These are phyloP conservation scores for Eucalyptus melliodora DNA, from an alignment of 345 rosid genomes.

Conservation along the genomic window DNA sequence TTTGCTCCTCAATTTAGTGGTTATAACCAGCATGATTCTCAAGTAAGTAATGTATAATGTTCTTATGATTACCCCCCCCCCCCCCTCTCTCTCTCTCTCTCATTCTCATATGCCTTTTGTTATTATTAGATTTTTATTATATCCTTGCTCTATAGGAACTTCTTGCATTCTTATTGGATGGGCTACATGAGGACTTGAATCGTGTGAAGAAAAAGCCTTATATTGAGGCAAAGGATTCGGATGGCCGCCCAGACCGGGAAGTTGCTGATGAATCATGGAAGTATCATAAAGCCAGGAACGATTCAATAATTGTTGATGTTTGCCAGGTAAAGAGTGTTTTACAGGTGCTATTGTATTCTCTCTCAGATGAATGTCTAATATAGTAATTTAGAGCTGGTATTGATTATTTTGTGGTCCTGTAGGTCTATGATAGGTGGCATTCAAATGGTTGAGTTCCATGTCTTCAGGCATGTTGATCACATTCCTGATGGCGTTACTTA, in stretches of 20 bases:
- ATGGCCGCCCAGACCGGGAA: constrained; percentile 71
- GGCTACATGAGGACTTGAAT: constrained; percentile 90
- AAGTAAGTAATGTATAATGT: constrained; percentile 29
- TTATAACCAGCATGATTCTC: constrained; percentile 97
- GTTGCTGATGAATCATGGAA: constrained; percentile 88
- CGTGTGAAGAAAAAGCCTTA: constrained; percentile 85
- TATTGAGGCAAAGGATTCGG: constrained; percentile 74
- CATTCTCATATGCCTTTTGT: neutral
- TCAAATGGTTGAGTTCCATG: neutral
- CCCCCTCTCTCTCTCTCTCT: neutral
- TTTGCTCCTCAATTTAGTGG: constrained; percentile 99
- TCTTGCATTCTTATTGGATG: constrained; percentile 82
- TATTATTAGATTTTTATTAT: neutral
- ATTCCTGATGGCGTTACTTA: neutral
- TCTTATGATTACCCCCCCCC: neutral
- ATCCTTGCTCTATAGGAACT: constrained; percentile 43
- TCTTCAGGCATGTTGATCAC: neutral
- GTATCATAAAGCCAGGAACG: constrained; percentile 88
- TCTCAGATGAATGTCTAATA: neutral
- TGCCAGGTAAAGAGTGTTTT: constrained; percentile 50
- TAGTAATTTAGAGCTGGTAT: neutral
- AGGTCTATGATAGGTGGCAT: neutral
- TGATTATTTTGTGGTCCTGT: neutral
- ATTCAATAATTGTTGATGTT: constrained; percentile 94
- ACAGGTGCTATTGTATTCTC: neutral